Percentiles rank a stretch among this genome's conserved stretches.
Evolutionary conservation across 208 protist species (phyloP).

Genomic region (Acanthamoeba sp.): DNA sequence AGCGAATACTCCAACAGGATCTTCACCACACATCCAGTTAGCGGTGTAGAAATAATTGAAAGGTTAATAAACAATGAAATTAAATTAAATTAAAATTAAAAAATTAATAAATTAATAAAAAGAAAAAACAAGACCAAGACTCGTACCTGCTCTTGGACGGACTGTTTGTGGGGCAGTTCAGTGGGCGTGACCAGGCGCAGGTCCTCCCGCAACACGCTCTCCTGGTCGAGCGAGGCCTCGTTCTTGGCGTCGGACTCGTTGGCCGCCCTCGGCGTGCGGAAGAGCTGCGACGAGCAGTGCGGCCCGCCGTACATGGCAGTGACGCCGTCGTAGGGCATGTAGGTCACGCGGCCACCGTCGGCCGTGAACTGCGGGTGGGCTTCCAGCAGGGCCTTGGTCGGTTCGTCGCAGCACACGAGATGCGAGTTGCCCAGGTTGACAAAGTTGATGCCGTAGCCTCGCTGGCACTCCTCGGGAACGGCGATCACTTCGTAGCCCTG

Average conservation of each 20-base stretch:
- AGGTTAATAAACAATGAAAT: too few relatives aligned
- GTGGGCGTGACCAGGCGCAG: not conserved
- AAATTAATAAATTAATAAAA: too few relatives aligned
- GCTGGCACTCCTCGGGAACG: conserved; percentile 80
- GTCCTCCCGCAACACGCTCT: not conserved
- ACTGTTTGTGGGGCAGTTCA: not conserved
- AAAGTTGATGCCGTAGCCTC: conserved; percentile 85
- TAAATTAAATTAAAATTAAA: too few relatives aligned
- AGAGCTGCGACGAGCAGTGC: conserved; percentile 77
- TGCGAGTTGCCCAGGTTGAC: conserved; percentile 83
- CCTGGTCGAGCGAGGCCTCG: not conserved
- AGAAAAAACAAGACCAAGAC: too few relatives aligned
- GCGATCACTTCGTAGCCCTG: conserved; percentile 83
- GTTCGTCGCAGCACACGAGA: conserved; percentile 79
- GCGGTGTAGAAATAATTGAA: too few relatives aligned
- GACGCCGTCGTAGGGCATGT: conserved; percentile 82
- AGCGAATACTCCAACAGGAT: conserved; percentile 6
- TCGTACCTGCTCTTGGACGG: not conserved
- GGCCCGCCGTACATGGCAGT: conserved; percentile 85
- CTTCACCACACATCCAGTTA: not conserved
- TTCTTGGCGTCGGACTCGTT: not conserved
- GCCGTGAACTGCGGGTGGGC: conserved; percentile 70
- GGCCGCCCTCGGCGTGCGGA: not conserved
- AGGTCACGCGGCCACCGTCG: conserved; percentile 71
- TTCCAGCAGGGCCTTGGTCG: conserved; percentile 42